Base-by-base conservation (phyloP, 495 filamentous ascomycete species). In the Penicillium cosmopolitanum region DNA sequence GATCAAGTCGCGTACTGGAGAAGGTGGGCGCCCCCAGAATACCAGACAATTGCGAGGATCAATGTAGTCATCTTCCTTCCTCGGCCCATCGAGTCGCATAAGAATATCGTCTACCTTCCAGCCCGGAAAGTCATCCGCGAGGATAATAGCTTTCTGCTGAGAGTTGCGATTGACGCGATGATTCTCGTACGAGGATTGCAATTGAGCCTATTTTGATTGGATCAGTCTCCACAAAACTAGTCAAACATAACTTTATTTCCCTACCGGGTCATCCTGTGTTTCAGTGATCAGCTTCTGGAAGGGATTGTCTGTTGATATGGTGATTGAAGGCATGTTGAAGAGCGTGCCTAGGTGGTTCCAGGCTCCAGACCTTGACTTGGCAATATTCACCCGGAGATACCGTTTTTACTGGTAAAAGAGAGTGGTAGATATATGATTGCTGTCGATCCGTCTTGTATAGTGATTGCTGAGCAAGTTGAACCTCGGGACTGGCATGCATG, bases 1-100 rank as follows among this genome's bases (percentile, higher is more conserved):
- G 10, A 92, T 84, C 55, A 97, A 68, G n/a, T 81, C 70, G 18
- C 84, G 68, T 1, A 96, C 75, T 42, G 84, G 77, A 38, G 81
- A 65, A 9, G 92, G 85, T 5, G 93, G 93, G 12, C 91, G 81
- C 13, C 88, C 91, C 93, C 93, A 97, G 66, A 96, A 88, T 1
- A 89, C 87, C 28, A 96, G 78, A 69, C 91, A 95, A 64, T 96
- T 77, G 35, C 92, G 80, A 19, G 85, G 82, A 66, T 96, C 92
- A 5, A 76, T 44, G 66, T 86, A 91, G 4, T 82, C 82, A 34
- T 89, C 84, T 60, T 92, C 82, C 40, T 86, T 75, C 0, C 70
- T 68, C 1, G 81, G 84, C 40, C 89, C 80, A 58, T 84, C 79
- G 15, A 96, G 74, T 50, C 86, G 85, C 16, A 82, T 75, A 1